These are phyloP conservation scores for Funneliformis caledonium DNA, from an alignment of 371 early-diverging fungal species.

Conservation along the genomic window DNA sequence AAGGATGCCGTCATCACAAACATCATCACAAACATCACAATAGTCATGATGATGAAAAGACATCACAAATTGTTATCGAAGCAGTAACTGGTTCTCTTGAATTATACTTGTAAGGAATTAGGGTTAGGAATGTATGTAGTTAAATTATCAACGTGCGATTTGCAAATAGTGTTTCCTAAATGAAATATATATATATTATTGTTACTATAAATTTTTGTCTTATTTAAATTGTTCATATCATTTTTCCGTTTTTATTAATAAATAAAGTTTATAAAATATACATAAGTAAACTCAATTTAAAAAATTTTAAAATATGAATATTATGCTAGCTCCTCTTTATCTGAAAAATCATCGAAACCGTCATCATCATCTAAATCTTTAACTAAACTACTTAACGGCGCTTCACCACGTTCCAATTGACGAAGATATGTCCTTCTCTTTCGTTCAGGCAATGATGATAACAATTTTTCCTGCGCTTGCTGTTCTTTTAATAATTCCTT, in stretches of 20 bases:
- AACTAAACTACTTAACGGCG: slow-evolving; percentile 42
- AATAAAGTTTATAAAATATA: no score
- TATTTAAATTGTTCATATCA: no score
- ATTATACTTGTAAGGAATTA: slow-evolving; percentile 5
- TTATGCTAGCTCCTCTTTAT: background rate
- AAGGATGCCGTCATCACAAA: background rate
- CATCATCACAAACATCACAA: background rate
- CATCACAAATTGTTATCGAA: background rate
- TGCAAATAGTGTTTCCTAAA: no score
- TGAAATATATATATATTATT: no score
- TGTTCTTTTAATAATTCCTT: slow-evolving; percentile 67
- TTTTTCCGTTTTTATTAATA: no score
- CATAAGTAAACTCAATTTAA: background rate
- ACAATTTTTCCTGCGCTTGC: slow-evolving; percentile 72
- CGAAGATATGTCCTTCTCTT: slow-evolving; percentile 84
- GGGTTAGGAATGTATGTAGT: background rate
- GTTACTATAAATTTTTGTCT: no score
- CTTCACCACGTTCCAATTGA: slow-evolving; percentile 75
- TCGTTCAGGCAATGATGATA: slow-evolving; percentile 82
- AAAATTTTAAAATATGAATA: background rate
- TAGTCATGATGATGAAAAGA: background rate
- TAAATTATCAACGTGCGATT: no score
- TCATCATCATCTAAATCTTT: slow-evolving; percentile 36
- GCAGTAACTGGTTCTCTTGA: slow-evolving; percentile 36
- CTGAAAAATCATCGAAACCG: slow-evolving; percentile 34